These are phyloP conservation scores for Penicillium sp. DNA, from an alignment of 2,329 filamentous ascomycete species.

Conservation along the genomic window DNA sequence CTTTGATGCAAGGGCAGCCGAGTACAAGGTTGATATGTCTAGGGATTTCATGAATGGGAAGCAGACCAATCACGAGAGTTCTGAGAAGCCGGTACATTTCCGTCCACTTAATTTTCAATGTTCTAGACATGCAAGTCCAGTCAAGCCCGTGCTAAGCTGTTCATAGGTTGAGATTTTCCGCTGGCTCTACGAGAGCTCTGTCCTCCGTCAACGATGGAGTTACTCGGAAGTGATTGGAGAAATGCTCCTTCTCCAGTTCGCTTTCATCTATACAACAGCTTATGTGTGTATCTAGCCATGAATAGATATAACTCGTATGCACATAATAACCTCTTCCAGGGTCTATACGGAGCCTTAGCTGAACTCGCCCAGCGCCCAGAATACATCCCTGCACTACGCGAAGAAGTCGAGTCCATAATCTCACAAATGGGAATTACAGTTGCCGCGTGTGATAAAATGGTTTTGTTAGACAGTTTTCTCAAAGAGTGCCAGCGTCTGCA, in stretches of 20 bases:
- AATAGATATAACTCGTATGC: not conserved
- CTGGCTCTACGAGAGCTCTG: slow-evolving; percentile 21
- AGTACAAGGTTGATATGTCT: slow-evolving; percentile 17
- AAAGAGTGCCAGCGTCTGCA: slow-evolving; percentile 25
- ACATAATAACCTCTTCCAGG: slow-evolving; percentile 1
- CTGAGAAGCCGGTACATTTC: slow-evolving; percentile 12
- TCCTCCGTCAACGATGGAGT: slow-evolving; percentile 18
- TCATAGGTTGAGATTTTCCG: slow-evolving; percentile 19
- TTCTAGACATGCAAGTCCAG: too few relatives aligned
- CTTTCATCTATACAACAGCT: slow-evolving; percentile 24
- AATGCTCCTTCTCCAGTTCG: slow-evolving; percentile 23
- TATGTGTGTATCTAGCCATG: slow-evolving; percentile 11
- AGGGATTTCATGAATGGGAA: not conserved
- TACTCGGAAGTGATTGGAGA: slow-evolving; percentile 24
- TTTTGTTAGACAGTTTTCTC: slow-evolving; percentile 20
- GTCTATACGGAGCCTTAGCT: slow-evolving; percentile 17
- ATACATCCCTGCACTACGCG: slow-evolving; percentile 18
- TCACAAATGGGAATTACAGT: slow-evolving; percentile 10
- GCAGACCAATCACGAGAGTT: not conserved
- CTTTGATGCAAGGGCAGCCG: slow-evolving; percentile 19
- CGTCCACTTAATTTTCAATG: not conserved
- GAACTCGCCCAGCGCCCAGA: slow-evolving; percentile 20
- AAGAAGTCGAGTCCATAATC: slow-evolving; percentile 11
- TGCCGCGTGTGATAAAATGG: slow-evolving; percentile 18
- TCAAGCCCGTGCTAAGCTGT: too few relatives aligned